Base-by-base conservation (phyloP, 306 rosid species). In the Trifolium fragiferum region DNA sequence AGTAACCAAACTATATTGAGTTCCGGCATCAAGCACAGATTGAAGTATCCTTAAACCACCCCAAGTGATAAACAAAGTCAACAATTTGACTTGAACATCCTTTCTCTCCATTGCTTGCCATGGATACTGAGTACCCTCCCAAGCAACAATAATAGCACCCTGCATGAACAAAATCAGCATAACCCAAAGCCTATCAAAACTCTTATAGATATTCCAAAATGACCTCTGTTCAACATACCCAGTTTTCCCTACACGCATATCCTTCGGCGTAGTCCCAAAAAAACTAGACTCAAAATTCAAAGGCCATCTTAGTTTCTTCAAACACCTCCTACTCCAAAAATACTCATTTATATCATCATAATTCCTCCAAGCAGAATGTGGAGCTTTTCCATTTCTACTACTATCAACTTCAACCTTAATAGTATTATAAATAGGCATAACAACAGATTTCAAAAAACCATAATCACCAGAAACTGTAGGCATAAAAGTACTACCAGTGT, bases 211-310 rank as follows among this genome's bases (percentile, higher is more conserved):
- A 76, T 93, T 93, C 98, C 97, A 93, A 69, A 93, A 93, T 8
- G 98, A 89, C 87, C 98, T 91, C 78, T 86, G 97, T 85, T 93
- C 98, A 76, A 93, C 98, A 72, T 88, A 93, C 12, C 98, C 98
- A 0, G 98, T 93, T 90, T 93, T 93, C 84, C 98, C 98, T 1
- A 93, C 91, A 8, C 97, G 81, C 55, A 13, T 74, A 0, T 7
- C 69, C 85, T 91, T 93, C 0, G 86, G 83, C 1, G 90, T 80
- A 2, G 91, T 91, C 20, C 86, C 84, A 16, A 93, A 80, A 80
- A 93, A 93, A 67, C 90, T 93, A 66, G 92, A 74, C 8, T 40
- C 62, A 1, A 51, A 37, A 25, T 77, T 74, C 15, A 89, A 6
- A 18, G 98, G 98, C 98, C 98, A 93, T 13, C 59, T 47, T 1